Base-by-base conservation (phyloP, 2,329 filamentous ascomycete genomes). In the Cytospora paraplurivora region DNA sequence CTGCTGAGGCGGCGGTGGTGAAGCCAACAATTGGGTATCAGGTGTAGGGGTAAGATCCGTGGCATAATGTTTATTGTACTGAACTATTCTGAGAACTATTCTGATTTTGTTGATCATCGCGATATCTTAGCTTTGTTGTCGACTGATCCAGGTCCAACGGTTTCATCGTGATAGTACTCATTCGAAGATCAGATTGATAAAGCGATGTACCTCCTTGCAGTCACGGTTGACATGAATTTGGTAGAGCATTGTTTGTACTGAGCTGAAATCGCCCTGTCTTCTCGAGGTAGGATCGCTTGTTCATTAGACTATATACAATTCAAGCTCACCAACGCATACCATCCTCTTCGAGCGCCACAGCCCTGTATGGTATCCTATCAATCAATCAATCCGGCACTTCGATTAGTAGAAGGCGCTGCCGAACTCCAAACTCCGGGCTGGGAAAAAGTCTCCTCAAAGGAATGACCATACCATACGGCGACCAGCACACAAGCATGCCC, bases 361-460 rank as follows among this genome's bases (percentile, higher is more conserved):
- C n/a, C 4, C n/a, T 3, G 44, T 21, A 47, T 8, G 44, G n/a
- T 47, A 47, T 4, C 44, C 44, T 47, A 21, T 21, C 44, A n/a
- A 47, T 21, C 44, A n/a, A 47, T 11, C 44, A 47, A 47, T 10
- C 44, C 44, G 44, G n/a, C 44, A 47, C n/a, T 47, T 21, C 10
- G 13, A 32, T 15, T 37, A 38, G 7, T 61, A 54, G 38, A 32
- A 7, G 3, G 32, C 11, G 32, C 10, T 21, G 11, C 37, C 15
- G 21, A 55, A 61, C 59, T 50, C 59, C 59, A 55, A 56, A 61
- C 59, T 61, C 59, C 59, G 55, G 51, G 59, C 59, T 61, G 33
- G 49, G 35, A 47, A 55, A 41, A 35, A 55, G n/a, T 15, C 34
- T 19, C 35, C 21, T 27, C 35, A 60, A 38, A 6, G 32, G 33